These are phyloP conservation scores for Lodderomyces jiufengensis DNA, from an alignment of 1,139 yeast species.

Conservation along the genomic window DNA sequence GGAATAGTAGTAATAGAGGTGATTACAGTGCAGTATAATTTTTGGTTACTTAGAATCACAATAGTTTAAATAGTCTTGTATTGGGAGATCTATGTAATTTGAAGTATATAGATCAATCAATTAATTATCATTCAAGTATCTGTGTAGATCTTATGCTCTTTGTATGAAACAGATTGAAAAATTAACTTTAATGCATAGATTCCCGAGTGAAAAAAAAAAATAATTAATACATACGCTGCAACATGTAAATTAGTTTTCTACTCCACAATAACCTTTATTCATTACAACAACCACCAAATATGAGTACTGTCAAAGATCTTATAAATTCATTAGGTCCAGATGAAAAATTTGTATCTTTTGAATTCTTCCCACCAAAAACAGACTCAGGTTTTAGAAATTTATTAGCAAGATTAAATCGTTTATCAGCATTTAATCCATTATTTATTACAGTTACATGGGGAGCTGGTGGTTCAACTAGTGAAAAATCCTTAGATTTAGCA, in stretches of 20 bases:
- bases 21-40: constrained; percentile 69
- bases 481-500: constrained; percentile 81
- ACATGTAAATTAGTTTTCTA: too few relatives aligned
- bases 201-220: too few relatives aligned
- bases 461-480: constrained; percentile 94
- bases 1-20: constrained; percentile 56
- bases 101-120: too few relatives aligned
- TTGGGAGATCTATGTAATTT: too few relatives aligned
- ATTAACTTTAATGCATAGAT: too few relatives aligned
- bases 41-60: too few relatives aligned
- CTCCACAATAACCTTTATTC: too few relatives aligned
- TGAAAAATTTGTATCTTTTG: constrained; percentile 76
- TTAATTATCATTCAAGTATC: too few relatives aligned
- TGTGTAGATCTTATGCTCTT: too few relatives aligned
- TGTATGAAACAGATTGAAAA: too few relatives aligned
- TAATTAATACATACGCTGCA: too few relatives aligned
- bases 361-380: constrained; percentile 97
- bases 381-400: constrained; percentile 81
- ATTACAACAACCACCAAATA: neutral
- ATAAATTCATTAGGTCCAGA: constrained; percentile 24
- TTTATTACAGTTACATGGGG: constrained; percentile 98
- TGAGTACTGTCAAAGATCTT: constrained; percentile 4
- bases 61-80: too few relatives aligned
- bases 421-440: constrained; percentile 82
- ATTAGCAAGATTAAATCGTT: constrained; percentile 79